These are phyloP conservation scores for Eimeria acervulina DNA, from an alignment of 169 alveolate genomes.

Conservation along the genomic window DNA sequence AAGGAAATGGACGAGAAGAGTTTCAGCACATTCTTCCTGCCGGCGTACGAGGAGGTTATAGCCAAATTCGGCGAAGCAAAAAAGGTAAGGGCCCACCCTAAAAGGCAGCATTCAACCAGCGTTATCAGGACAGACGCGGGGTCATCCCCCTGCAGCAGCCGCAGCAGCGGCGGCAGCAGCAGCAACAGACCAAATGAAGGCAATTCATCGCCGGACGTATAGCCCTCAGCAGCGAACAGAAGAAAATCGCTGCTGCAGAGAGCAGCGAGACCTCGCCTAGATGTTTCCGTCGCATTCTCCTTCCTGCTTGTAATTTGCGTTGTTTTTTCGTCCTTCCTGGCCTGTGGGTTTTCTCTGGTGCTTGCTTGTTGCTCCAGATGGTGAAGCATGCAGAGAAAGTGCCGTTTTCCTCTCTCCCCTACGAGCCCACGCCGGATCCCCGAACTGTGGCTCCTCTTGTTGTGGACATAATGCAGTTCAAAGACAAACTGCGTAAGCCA, in stretches of 20 bases:
- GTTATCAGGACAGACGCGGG: neutral
- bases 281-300: neutral
- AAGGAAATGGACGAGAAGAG: slow-evolving; percentile 31
- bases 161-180: slow-evolving; percentile 11
- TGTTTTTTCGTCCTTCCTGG: neutral
- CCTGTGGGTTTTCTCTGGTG: neutral
- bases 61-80: slow-evolving; percentile 41
- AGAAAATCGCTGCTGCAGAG: neutral
- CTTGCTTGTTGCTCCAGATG: neutral
- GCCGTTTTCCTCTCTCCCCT: slow-evolving; percentile 48
- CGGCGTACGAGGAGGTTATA: slow-evolving; percentile 59
- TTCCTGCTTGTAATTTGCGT: neutral
- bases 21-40: slow-evolving; percentile 41
- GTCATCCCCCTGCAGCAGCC: neutral
- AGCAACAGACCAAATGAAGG: neutral
- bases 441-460: slow-evolving; percentile 78
- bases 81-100: neutral
- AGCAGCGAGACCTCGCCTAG: neutral
- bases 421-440: slow-evolving; percentile 76
- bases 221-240: neutral
- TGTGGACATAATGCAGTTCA: slow-evolving; percentile 72
- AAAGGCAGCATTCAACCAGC: neutral
- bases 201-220: neutral
- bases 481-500: slow-evolving; percentile 77
- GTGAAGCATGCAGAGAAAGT: slow-evolving; percentile 64